These are phyloP conservation scores for Penicillium ochrochloron DNA, from an alignment of 495 filamentous ascomycete genomes.

Conservation along the genomic window DNA sequence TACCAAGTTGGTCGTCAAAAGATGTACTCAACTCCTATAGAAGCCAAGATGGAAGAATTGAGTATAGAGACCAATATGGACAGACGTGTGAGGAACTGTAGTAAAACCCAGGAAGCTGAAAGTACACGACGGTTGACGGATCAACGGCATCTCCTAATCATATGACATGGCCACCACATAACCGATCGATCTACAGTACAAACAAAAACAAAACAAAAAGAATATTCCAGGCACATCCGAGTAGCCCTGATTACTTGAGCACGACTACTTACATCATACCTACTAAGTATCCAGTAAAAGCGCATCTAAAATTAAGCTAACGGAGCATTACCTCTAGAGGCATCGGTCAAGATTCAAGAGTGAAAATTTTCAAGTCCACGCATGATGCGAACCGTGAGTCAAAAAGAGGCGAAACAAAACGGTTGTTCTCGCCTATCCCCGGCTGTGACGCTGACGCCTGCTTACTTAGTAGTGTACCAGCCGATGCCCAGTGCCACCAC, in stretches of 20 bases:
- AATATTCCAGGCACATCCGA: not conserved
- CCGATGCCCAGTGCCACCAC: constrained; percentile 13
- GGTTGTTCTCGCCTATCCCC: constrained; percentile 19
- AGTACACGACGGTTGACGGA: too few relatives aligned
- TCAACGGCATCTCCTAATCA: not conserved
- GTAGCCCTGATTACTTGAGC: too few relatives aligned
- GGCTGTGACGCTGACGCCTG: constrained; percentile 3
- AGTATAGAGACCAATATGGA: too few relatives aligned
- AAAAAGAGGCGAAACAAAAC: constrained; percentile 1
- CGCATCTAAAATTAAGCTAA: not conserved
- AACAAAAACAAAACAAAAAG: not conserved
- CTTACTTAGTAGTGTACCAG: not conserved
- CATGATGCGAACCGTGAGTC: not conserved
- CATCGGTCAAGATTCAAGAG: not conserved
- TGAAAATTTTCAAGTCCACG: not conserved
- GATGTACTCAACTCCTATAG: not conserved
- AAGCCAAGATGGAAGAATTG: not conserved
- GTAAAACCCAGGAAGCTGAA: too few relatives aligned
- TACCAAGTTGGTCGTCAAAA: too few relatives aligned
- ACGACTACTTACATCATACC: not conserved
- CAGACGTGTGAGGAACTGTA: too few relatives aligned
- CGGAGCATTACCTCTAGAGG: constrained; percentile 1
- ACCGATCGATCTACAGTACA: not conserved
- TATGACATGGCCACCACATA: not conserved
- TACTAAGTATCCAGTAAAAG: not conserved